These are phyloP conservation scores for Clavispora asparagi DNA, from an alignment of 805 yeast genomes.

Conservation along the genomic window DNA sequence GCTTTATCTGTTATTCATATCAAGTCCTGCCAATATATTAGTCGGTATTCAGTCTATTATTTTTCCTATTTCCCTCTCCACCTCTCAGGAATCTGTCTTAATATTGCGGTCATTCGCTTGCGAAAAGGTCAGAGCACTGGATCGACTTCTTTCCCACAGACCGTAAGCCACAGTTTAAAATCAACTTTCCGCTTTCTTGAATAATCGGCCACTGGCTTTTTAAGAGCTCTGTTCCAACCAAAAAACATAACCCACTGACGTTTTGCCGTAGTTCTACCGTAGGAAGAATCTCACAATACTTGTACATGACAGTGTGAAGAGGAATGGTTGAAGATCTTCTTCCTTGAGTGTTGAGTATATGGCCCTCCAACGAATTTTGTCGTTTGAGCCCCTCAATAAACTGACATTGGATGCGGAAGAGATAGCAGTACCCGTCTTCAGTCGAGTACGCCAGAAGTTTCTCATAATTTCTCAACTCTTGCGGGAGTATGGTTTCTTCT, in stretches of 20 bases:
- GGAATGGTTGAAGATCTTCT: conserved; percentile 6
- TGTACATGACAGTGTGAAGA: conserved; percentile 26
- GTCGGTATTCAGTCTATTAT: background rate
- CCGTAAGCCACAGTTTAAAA: conserved; percentile 37
- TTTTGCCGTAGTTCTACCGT: conserved; percentile 31
- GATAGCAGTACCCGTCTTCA: conserved; percentile 35
- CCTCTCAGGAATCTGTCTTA: no score
- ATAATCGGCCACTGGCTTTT: conserved; percentile 39
- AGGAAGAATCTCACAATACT: conserved; percentile 30
- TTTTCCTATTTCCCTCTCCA: background rate
- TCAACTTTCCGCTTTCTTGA: conserved; percentile 38
- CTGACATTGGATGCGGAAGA: conserved; percentile 30
- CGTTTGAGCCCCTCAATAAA: conserved; percentile 12
- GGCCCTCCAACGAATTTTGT: conserved; percentile 3
- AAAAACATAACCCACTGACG: conserved; percentile 38
- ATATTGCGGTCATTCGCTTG: conserved; percentile 5
- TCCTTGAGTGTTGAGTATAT: conserved; percentile 7
- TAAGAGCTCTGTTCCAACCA: conserved; percentile 32
- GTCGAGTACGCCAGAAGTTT: conserved; percentile 20
- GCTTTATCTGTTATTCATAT: background rate
- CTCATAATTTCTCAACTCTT: conserved; percentile 16
- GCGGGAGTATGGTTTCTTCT: conserved; percentile 5
- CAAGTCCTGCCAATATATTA: background rate
- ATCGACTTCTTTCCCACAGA: conserved; percentile 34
- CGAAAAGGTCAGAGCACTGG: conserved; percentile 32